These are phyloP conservation scores for Corynespora cassiicola DNA, from an alignment of 2,329 filamentous ascomycete genomes.

Conservation along the genomic window DNA sequence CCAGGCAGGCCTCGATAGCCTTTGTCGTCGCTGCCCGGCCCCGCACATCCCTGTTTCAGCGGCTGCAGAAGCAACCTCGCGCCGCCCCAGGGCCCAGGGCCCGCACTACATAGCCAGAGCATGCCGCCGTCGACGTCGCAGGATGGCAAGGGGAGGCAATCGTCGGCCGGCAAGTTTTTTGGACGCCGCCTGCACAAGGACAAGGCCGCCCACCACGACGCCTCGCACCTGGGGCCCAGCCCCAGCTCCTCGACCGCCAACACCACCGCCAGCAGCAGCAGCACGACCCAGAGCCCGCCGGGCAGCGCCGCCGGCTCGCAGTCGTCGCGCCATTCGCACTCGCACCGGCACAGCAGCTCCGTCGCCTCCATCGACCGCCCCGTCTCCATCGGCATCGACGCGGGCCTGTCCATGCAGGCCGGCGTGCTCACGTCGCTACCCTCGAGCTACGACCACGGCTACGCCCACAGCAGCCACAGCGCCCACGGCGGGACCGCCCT, in stretches of 20 bases:
- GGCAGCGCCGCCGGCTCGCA: conserved; percentile 69
- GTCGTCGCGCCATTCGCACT: conserved; percentile 74
- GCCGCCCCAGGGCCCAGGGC: conserved; percentile 4
- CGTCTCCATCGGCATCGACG: conserved; percentile 66
- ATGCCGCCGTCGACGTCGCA: conserved; percentile 66
- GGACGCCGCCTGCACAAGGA: conserved; percentile 80
- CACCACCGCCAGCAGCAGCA: conserved; percentile 54
- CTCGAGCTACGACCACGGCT: conserved; percentile 81
- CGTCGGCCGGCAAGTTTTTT: conserved; percentile 84
- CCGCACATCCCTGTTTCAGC: conserved; percentile 22
- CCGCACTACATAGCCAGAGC: conserved; percentile 3
- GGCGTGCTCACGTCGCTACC: conserved; percentile 88
- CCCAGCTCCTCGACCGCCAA: too few species aligned
- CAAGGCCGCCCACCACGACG: conserved; percentile 67
- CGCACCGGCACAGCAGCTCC: conserved; percentile 52
- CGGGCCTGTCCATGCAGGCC: conserved; percentile 72
- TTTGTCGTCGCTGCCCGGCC: too few species aligned
- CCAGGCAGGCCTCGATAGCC: too few species aligned
- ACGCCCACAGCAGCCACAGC: too few species aligned
- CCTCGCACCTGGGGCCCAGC: conserved; percentile 58
- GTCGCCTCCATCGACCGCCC: conserved; percentile 72
- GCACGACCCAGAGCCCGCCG: conserved; percentile 66
- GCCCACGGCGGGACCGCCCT: conserved; percentile 72
- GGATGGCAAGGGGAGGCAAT: conserved; percentile 82
- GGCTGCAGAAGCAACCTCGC: too few species aligned